Percentiles rank a stretch among this genome's conserved stretches.
Evolutionary conservation across 768 basidiomycete genomes (phyloP).

Genomic region (Trichaptum fuscoviolaceum): DNA sequence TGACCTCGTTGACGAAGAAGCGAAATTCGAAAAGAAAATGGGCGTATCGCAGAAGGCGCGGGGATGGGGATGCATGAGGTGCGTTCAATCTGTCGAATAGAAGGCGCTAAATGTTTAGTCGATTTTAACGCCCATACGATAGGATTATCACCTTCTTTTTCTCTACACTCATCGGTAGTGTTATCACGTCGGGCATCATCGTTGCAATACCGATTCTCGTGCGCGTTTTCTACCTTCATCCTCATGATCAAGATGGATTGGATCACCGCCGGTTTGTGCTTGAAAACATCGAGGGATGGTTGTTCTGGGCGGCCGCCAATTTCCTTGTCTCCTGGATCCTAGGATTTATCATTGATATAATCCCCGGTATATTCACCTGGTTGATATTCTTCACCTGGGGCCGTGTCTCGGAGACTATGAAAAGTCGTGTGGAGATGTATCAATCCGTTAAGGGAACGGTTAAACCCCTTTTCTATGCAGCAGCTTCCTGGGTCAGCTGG

Average conservation of each 20-base stretch:
- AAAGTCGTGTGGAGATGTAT: conserved; percentile 64
- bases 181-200: conserved; percentile 55
- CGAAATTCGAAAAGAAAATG: conserved; percentile 58
- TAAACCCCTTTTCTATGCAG: conserved; percentile 71
- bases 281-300: conserved; percentile 69
- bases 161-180: conserved; percentile 70
- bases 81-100: conserved; percentile 14
- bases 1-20: conserved; percentile 65
- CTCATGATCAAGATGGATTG: conserved; percentile 38
- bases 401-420: conserved; percentile 65
- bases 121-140: conserved; percentile 9
- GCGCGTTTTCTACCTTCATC: conserved; percentile 67
- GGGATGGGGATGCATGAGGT: conserved; percentile 55
- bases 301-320: conserved; percentile 79
- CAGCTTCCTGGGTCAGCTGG: conserved; percentile 69
- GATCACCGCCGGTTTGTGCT: conserved; percentile 50
- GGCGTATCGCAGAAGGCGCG: conserved; percentile 39
- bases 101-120: conserved; percentile 5
- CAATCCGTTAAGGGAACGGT: conserved; percentile 61
- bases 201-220: conserved; percentile 57
- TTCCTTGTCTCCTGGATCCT: conserved; percentile 76
- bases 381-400: conserved; percentile 64
- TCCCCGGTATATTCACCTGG: conserved; percentile 50
- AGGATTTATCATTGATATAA: conserved; percentile 63
- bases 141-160: conserved; percentile 61